phyloP scores from a whole-genome alignment of 805 yeast genomes.

The Lipomyces spencermartinsiae region DNA sequence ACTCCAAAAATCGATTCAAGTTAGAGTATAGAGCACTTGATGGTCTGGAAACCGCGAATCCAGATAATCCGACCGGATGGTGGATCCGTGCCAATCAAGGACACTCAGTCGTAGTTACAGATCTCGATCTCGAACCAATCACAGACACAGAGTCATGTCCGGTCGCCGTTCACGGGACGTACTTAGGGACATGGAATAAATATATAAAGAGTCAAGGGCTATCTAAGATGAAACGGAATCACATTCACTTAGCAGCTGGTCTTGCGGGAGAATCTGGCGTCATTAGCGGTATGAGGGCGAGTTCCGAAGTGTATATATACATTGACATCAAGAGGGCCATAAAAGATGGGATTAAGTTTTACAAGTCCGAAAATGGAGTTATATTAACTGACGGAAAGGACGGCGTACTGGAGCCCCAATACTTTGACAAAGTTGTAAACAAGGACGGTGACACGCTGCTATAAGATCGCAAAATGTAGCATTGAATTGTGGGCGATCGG shows the following conservation, averaged over 20 bases:
- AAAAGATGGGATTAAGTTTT: slow-evolving; percentile 57
- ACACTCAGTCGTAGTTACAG: slow-evolving; percentile 65
- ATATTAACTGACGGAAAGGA: slow-evolving; percentile 68
- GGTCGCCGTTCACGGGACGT: slow-evolving; percentile 82
- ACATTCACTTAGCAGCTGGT: slow-evolving; percentile 82
- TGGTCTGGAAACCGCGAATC: slow-evolving; percentile 17
- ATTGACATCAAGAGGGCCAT: slow-evolving; percentile 61
- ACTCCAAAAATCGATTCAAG: slow-evolving; percentile 75
- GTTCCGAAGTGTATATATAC: slow-evolving; percentile 64
- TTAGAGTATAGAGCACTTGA: slow-evolving; percentile 48
- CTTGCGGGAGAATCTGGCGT: slow-evolving; percentile 55
- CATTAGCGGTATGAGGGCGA: slow-evolving; percentile 76
- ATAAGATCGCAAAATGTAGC: not conserved
- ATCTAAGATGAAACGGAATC: slow-evolving; percentile 74
- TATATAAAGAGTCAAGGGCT: slow-evolving; percentile 60
- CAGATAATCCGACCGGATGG: slow-evolving; percentile 28
- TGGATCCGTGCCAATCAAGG: slow-evolving; percentile 92
- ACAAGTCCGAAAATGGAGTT: slow-evolving; percentile 74
- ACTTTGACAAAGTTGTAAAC: slow-evolving; percentile 52
- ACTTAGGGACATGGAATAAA: slow-evolving; percentile 50
- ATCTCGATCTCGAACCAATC: slow-evolving; percentile 52
- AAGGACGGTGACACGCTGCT: slow-evolving; percentile 36
- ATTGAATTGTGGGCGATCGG: not conserved
- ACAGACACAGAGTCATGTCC: slow-evolving; percentile 53
- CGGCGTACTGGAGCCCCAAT: slow-evolving; percentile 58